Conservation (phyloP, 805 yeast species). For the Lachancea lanzarotensis region DNA sequence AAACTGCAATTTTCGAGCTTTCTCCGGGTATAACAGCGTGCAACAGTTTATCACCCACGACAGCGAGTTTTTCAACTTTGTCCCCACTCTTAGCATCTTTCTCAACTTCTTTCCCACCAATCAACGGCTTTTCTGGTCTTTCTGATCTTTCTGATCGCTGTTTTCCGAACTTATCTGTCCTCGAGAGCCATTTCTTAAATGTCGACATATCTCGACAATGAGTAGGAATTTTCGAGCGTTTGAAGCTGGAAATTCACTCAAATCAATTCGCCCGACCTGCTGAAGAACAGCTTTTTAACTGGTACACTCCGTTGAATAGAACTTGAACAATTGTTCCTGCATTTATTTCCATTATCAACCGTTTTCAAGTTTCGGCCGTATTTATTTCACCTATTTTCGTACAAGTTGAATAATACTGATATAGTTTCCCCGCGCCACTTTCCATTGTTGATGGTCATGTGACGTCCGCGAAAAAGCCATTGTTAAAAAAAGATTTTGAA, state of each 20-base stretch:
- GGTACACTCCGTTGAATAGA: no score
- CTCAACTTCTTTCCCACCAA: not conserved
- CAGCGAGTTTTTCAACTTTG: not conserved
- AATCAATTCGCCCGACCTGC: not conserved
- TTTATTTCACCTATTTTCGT: not conserved
- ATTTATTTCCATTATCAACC: no score
- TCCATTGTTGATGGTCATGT: not conserved
- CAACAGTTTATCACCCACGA: not conserved
- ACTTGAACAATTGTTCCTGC: not conserved
- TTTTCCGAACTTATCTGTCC: constrained; percentile 5
- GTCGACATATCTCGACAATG: not conserved
- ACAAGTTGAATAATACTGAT: not conserved
- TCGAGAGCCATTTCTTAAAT: constrained; percentile 8
- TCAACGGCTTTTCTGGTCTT: not conserved
- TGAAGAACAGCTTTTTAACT: not conserved
- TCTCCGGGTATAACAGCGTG: not conserved
- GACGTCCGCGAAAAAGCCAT: no score
- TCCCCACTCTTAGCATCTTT: not conserved
- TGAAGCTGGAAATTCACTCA: not conserved
- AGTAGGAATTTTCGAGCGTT: not conserved
- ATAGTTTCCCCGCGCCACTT: not conserved
- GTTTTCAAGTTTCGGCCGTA: no score
- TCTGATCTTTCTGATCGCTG: not conserved
- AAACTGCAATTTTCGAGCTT: not conserved
- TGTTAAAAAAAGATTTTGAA: no score